Base-by-base conservation (phyloP, 768 basidiomycete genomes). In the Russula foetens region DNA sequence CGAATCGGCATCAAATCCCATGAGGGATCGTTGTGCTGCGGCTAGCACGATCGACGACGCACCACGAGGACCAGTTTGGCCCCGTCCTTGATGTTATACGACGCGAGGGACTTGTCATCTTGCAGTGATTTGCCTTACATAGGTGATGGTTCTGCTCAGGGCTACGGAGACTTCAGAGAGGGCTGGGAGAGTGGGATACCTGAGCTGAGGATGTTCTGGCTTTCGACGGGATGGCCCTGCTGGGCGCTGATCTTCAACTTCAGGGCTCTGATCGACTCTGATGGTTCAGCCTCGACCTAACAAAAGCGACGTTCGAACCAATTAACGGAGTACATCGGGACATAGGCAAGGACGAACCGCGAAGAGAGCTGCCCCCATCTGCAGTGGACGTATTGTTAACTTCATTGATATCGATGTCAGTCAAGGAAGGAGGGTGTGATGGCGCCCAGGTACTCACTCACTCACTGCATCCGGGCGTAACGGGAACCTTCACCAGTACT, bases 41-140 rank as follows among this genome's bases (percentile, higher is more conserved):
- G 19, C 39, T 3, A 41, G 1, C 1, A 52, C 11, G 15, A 21
- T 9, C 24, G 35, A 38, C n/a, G n/a, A 35, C 59, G 59, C 28
- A 98, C 91, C 94, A 98, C 96, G 45, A 99, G 84, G 19, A 98
- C 96, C 64, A 98, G 76, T 76, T 98, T 96, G 72, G 95, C 94
- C 77, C 95, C 97, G 75, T 98, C 94, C 76, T 96, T 95, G 78
- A 98, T 90, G 54, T 86, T 85, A 68, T 86, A 89, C 41, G 89
- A 87, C 66, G 81, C 90, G 35, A 99, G 82, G 1, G 88, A 88
- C 77, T 92, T 94, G 60, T 84, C 83, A 72, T 99, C 92, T 19
- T 83, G 71, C 23, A 98, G 80, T 48, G 98, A 86, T 79, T 94
- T 94, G 53, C 97, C 96, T 97, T 71, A n/a, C n/a, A n/a, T n/a